phyloP scores from a whole-genome alignment of 2,329 filamentous ascomycete species.

The Aspergillus udagawae region DNA sequence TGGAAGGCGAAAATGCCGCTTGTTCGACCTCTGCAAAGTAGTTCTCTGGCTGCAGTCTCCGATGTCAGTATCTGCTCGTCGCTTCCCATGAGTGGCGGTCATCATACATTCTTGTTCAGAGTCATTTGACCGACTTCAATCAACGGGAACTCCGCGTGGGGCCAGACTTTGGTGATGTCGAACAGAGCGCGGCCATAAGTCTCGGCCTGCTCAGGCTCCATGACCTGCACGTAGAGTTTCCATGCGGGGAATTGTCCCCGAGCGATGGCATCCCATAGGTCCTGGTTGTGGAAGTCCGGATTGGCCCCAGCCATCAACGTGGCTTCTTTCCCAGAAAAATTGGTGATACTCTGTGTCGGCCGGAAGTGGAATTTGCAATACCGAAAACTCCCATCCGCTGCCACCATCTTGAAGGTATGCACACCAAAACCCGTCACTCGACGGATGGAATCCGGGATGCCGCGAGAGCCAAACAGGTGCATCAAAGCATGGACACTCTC shows the following conservation, averaged over 20 bases:
- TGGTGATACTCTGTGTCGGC: slow-evolving; percentile 53
- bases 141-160: slow-evolving; percentile 48
- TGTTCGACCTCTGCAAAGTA: slow-evolving; percentile 67
- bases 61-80: slow-evolving; percentile 1
- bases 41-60: slow-evolving; percentile 42
- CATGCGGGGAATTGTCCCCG: slow-evolving; percentile 56
- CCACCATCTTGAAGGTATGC: slow-evolving; percentile 30
- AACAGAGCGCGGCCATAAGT: slow-evolving; percentile 50
- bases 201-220: slow-evolving; percentile 50
- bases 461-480: slow-evolving; percentile 58
- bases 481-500: slow-evolving; percentile 59
- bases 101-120: slow-evolving; percentile 47
- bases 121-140: slow-evolving; percentile 49
- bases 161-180: slow-evolving; percentile 56
- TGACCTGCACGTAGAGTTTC: slow-evolving; percentile 53
- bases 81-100: not conserved
- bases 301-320: slow-evolving; percentile 49
- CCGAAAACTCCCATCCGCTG: slow-evolving; percentile 48
- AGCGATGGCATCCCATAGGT: slow-evolving; percentile 59
- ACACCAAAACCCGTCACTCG: slow-evolving; percentile 53
- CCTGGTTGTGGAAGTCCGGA: slow-evolving; percentile 56
- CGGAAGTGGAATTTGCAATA: slow-evolving; percentile 61
- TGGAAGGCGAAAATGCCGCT: slow-evolving; percentile 61
- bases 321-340: slow-evolving; percentile 52
- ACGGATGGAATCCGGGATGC: slow-evolving; percentile 39